Evolutionary conservation across 371 early-diverging fungal species (phyloP).

Genomic region (Zopfochytrium polystomum): DNA sequence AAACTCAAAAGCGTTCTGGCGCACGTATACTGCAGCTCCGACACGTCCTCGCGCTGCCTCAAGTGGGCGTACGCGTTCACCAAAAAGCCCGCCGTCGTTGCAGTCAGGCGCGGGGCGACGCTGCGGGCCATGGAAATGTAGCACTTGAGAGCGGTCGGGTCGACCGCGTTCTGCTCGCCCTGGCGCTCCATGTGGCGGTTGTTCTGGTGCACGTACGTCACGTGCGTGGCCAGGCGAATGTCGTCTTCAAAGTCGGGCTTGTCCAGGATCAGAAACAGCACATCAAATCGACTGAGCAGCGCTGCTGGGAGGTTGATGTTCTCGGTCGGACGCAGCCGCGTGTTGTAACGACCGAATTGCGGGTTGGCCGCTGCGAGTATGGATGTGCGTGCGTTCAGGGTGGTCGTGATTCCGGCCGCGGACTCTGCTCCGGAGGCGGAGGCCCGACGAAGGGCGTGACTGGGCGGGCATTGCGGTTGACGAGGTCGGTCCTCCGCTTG

Average conservation of each 20-base stretch:
- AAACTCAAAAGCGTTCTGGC: conserved; percentile 90
- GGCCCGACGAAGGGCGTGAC: too few relatives aligned
- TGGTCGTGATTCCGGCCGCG: conserved; percentile 98
- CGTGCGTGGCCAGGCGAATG: conserved; percentile 76
- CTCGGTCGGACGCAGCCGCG: conserved; percentile 42
- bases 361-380: conserved; percentile 99
- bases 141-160: conserved; percentile 71
- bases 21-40: conserved; percentile 60
- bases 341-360: conserved; percentile 38
- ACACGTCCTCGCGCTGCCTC: conserved; percentile 62
- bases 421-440: too few relatives aligned
- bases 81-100: conserved; percentile 76
- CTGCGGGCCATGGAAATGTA: conserved; percentile 82
- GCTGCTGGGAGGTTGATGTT: conserved; percentile 97
- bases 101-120: conserved; percentile 70
- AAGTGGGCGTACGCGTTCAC: conserved; percentile 84
- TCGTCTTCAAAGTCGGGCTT: conserved; percentile 33
- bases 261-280: conserved; percentile 80
- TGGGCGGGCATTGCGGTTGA: too few relatives aligned
- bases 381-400: conserved; percentile 97
- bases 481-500: too few relatives aligned
- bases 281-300: conserved; percentile 95
- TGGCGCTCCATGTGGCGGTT: conserved; percentile 63
- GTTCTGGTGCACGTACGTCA: conserved; percentile 86
- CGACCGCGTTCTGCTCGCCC: conserved; percentile 63